These are phyloP conservation scores for Apiotrichum akiyoshidainum DNA, from an alignment of 1,284 basidiomycete species.

Conservation along the genomic window DNA sequence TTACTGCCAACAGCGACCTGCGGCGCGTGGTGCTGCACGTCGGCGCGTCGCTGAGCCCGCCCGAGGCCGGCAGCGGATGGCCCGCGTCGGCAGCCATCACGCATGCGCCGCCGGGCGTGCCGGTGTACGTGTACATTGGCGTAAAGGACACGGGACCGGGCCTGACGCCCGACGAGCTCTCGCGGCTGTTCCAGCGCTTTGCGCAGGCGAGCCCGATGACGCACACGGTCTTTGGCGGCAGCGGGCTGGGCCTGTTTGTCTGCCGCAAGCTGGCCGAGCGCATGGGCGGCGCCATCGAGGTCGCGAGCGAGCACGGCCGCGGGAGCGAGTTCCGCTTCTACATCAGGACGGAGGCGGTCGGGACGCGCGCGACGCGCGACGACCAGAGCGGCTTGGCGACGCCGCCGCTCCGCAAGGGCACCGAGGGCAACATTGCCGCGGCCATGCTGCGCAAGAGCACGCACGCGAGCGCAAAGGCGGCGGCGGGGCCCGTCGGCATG, in stretches of 20 bases:
- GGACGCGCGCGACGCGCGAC: too few species aligned
- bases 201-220: conserved; percentile 28
- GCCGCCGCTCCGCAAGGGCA: too few species aligned
- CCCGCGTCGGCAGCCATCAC: too few species aligned
- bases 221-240: conserved; percentile 35
- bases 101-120: conserved; percentile 6
- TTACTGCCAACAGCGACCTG: conserved; percentile 17
- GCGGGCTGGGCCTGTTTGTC: conserved; percentile 34
- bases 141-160: conserved; percentile 33
- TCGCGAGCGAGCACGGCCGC: conserved; percentile 22
- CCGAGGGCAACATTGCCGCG: too few species aligned
- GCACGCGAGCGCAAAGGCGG: too few species aligned
- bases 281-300: conserved; percentile 34
- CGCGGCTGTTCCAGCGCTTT: conserved; percentile 31
- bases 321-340: conserved; percentile 51
- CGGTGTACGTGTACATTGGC: conserved; percentile 20
- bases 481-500: too few species aligned
- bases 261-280: conserved; percentile 30
- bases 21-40: conserved; percentile 13
- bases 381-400: too few species aligned
- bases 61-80: conserved; percentile 15
- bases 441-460: too few species aligned
- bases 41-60: conserved; percentile 22
- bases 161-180: conserved; percentile 24
- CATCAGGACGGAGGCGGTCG: conserved; percentile 9